A percentile compares a stretch with the other conserved stretches of the same genome.
These are phyloP conservation scores for Cylindrotheca fusiformis DNA, from an alignment of 108 stramenopile species.

Conservation along the genomic window DNA sequence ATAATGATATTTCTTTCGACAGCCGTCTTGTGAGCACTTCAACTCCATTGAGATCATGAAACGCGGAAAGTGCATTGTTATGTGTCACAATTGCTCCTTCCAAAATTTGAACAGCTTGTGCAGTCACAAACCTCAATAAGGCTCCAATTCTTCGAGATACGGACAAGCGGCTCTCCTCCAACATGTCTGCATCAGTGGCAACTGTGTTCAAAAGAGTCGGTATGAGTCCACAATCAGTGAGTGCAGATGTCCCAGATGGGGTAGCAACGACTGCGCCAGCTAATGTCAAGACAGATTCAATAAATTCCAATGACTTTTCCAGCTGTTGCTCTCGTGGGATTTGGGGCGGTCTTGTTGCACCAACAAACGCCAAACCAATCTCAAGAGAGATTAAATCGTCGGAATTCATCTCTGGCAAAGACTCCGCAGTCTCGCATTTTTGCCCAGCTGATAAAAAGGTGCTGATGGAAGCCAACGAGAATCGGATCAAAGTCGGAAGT, in stretches of 20 bases:
- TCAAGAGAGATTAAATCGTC: slow-evolving; percentile 27
- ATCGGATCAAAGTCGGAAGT: slow-evolving; percentile 88
- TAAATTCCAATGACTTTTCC: slow-evolving; percentile 68
- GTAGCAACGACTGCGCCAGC: slow-evolving; percentile 82
- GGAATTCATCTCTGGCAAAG: slow-evolving; percentile 2
- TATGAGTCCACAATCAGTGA: slow-evolving; percentile 91
- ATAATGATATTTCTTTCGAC: slow-evolving; percentile 42
- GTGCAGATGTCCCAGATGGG: slow-evolving; percentile 77
- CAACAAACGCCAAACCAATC: slow-evolving; percentile 86
- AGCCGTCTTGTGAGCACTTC: slow-evolving; percentile 69
- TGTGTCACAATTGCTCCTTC: slow-evolving; percentile 89
- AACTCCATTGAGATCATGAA: slow-evolving; percentile 84
- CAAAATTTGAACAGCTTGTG: slow-evolving; percentile 90
- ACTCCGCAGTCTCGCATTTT: background rate
- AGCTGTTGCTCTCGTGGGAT: slow-evolving; percentile 47
- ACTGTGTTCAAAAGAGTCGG: slow-evolving; percentile 85
- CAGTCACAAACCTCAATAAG: slow-evolving; percentile 62
- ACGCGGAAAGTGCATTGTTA: slow-evolving; percentile 76
- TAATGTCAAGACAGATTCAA: slow-evolving; percentile 83
- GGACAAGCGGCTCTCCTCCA: background rate
- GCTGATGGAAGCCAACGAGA: slow-evolving; percentile 74
- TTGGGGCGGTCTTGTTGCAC: slow-evolving; percentile 59
- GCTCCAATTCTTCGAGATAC: slow-evolving; percentile 11
- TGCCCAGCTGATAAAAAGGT: slow-evolving; percentile 31
- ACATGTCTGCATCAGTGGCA: slow-evolving; percentile 5